These are phyloP conservation scores for Cylindrotheca closterium DNA, from an alignment of 108 stramenopile genomes.

Conservation along the genomic window DNA sequence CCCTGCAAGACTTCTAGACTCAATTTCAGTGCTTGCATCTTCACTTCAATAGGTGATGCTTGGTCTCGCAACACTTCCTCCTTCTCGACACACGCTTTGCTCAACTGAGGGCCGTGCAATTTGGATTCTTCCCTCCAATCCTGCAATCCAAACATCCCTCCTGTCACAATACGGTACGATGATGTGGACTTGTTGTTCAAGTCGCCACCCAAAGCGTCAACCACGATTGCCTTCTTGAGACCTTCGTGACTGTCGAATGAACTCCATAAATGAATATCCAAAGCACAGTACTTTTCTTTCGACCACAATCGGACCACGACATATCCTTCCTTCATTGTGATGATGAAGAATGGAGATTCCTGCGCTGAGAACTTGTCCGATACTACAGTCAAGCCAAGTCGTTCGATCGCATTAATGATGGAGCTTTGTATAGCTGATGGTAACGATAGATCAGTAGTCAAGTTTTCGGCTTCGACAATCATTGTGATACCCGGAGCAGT, in stretches of 20 bases:
- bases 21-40: not conserved
- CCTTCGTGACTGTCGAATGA: constrained; percentile 35
- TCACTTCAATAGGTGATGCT: not conserved
- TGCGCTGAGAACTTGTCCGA: constrained; percentile 30
- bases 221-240: constrained; percentile 34
- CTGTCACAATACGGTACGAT: constrained; percentile 64
- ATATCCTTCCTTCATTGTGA: constrained; percentile 38
- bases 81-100: not conserved
- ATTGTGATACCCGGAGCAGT: constrained; percentile 58
- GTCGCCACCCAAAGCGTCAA: constrained; percentile 14
- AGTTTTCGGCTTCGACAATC: constrained; percentile 61
- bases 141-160: constrained; percentile 70
- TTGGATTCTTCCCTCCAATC: constrained; percentile 74
- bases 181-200: constrained; percentile 20
- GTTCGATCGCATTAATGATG: constrained; percentile 25
- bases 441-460: constrained; percentile 20
- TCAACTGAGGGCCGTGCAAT: not conserved
- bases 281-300: constrained; percentile 22
- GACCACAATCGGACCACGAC: constrained; percentile 24
- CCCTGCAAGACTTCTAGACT: not conserved
- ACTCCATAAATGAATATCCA: constrained; percentile 60
- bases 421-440: constrained; percentile 6
- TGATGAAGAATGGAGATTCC: constrained; percentile 13
- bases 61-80: not conserved
- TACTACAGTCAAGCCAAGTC: constrained; percentile 35